Conservation (phyloP, 352 stramenopile genomes). For the Globisporangium viniferum region DNA sequence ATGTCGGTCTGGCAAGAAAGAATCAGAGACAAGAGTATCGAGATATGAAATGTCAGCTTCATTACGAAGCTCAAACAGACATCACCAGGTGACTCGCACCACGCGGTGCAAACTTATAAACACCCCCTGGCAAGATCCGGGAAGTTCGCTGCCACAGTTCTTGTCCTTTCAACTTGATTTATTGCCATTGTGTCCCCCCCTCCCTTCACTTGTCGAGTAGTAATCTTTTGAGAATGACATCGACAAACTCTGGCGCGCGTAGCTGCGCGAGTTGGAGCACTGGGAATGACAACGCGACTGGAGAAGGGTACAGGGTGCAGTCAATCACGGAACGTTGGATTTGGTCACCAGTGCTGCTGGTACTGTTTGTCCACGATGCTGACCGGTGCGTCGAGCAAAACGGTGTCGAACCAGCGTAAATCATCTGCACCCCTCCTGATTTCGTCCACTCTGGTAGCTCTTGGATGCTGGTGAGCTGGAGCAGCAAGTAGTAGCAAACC, state of each 20-base stretch:
- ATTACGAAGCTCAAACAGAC: no score
- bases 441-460: neutral
- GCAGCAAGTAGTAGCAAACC: neutral
- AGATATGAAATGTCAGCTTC: no score
- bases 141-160: no score
- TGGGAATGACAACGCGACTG: neutral
- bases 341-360: neutral
- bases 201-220: no score
- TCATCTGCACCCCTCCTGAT: neutral
- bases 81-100: no score
- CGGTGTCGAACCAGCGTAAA: neutral
- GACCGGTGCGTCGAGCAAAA: neutral
- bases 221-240: neutral
- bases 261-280: neutral
- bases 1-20: no score
- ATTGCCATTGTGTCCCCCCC: no score
- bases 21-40: no score
- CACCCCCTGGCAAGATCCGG: no score
- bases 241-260: neutral
- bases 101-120: no score
- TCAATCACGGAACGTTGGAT: neutral
- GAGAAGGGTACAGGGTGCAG: neutral
- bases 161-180: neutral
- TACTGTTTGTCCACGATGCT: neutral
- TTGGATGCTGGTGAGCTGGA: neutral